Base-by-base conservation (phyloP, 495 filamentous ascomycete genomes). In the Collariella sp. region DNA sequence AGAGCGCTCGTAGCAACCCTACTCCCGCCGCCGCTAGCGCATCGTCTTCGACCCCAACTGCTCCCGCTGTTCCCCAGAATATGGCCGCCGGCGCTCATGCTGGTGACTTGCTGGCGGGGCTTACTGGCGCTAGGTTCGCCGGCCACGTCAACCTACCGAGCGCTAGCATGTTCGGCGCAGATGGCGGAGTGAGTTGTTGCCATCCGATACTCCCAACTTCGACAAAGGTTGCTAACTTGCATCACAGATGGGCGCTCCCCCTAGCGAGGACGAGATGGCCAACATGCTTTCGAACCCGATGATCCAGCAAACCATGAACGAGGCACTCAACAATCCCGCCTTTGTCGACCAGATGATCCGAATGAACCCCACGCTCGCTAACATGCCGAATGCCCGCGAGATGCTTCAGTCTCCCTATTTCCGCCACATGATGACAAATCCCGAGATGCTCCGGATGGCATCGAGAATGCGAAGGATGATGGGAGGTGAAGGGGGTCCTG, bases 371-470 rank as follows among this genome's bases (percentile, higher is more conserved):
- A 83, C 89, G 80, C 79, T 96, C 3, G 87, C 88, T 46, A 80
- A 84, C 54, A 88, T 89, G 72, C 89, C 90, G 19, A 82, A 85
- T 51, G 86, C 84, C 18, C 85, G 88, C 49, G 79, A 91, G 62
- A 83, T 96, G 69, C 77, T 99, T 62, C 81, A 86, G 53, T 90
- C 87, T 22, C 89, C 90, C 0, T 79, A 87, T 49, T 91, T 96
- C 64, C 81, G 94, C 55, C 79, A 87, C 18, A 95, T 97, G 89
- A 83, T 99, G 79, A 91, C 91, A n/a, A 89, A 94, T 62, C 94
- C 94, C 23, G 82, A 87, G 15, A 81, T 85, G 22, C 74, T 97
- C 20, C 79, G 91, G 38, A 80, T 85, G 59, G 87, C 89, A 57
- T 76, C 87, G 39, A 82, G 87, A 51, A 84, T 97, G 80, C 84